Conservation (phyloP, 2,329 filamentous ascomycete species). For the Lachnellula cervina region DNA sequence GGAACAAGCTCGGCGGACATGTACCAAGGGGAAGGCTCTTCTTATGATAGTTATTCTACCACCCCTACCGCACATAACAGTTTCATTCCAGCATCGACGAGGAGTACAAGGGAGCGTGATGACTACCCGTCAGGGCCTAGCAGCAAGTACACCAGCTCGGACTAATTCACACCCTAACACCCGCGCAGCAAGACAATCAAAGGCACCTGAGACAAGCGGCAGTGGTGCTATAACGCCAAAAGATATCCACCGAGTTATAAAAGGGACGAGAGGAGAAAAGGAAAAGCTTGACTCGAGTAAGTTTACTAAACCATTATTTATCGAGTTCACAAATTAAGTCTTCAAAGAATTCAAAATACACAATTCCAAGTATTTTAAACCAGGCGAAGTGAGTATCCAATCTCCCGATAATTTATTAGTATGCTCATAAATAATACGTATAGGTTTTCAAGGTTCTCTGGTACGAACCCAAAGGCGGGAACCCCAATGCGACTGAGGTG, state of each 20-base stretch:
- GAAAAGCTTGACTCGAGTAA: constrained; percentile 5
- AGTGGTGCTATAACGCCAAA: background rate
- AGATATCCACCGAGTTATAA: background rate
- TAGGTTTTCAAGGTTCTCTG: constrained; percentile 19
- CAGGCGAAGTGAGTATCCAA: constrained; percentile 2
- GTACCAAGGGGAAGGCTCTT: too few species aligned
- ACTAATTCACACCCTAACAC: too few species aligned
- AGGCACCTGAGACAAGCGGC: too few species aligned
- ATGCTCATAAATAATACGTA: background rate
- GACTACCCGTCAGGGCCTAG: background rate
- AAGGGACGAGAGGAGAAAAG: background rate
- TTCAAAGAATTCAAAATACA: constrained; percentile 6
- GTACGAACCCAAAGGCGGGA: constrained; percentile 10
- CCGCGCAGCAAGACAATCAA: too few species aligned
- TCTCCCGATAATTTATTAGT: background rate
- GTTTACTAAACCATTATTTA: background rate
- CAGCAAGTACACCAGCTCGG: background rate
- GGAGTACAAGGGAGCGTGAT: background rate
- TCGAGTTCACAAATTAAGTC: background rate
- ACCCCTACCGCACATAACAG: too few species aligned
- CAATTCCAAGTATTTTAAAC: constrained; percentile 6
- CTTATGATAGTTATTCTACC: too few species aligned
- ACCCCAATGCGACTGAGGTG: constrained; percentile 1
- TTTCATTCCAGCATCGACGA: too few species aligned
- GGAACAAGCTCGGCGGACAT: background rate